Conservation (phyloP, 2,329 filamentous ascomycete species). For the Acephala macrosclerotiorum region DNA sequence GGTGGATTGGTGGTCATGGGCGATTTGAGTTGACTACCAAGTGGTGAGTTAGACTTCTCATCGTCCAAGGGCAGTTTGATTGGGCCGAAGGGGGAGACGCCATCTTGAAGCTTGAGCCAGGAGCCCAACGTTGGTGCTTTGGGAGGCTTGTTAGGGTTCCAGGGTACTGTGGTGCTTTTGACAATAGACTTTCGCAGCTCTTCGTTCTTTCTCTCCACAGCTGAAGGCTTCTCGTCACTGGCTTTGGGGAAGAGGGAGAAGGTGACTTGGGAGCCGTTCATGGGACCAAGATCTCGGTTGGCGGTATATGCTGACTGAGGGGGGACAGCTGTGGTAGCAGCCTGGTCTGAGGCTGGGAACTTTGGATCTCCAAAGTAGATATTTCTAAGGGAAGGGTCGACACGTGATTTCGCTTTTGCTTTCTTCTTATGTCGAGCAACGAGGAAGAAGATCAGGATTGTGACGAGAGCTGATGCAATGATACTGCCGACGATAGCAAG, state of each 20-base stretch:
- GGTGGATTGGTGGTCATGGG: slow-evolving; percentile 20
- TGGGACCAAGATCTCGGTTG: slow-evolving; percentile 12
- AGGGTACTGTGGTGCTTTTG: slow-evolving; percentile 36
- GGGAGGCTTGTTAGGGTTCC: slow-evolving; percentile 39
- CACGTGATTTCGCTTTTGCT: slow-evolving; percentile 21
- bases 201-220: slow-evolving; percentile 11
- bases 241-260: slow-evolving; percentile 30
- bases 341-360: slow-evolving; percentile 32
- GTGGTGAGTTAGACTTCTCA: slow-evolving; percentile 27
- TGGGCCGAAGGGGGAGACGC: slow-evolving; percentile 36
- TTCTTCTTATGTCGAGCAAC: slow-evolving; percentile 44
- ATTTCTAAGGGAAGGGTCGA: slow-evolving; percentile 19
- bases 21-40: slow-evolving; percentile 38
- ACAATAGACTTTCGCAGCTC: slow-evolving; percentile 22
- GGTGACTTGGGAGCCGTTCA: slow-evolving; percentile 24
- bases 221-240: slow-evolving; percentile 8
- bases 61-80: slow-evolving; percentile 33
- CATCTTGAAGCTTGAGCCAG: slow-evolving; percentile 39
- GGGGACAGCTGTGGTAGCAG: slow-evolving; percentile 27
- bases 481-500: slow-evolving; percentile 52
- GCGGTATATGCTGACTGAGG: slow-evolving; percentile 25
- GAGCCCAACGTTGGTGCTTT: slow-evolving; percentile 35
- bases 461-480: slow-evolving; percentile 51
- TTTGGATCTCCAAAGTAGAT: slow-evolving; percentile 33
- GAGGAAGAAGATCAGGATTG: slow-evolving; percentile 48